Evolutionary conservation across 2,329 filamentous ascomycete genomes (phyloP), one percentile per base, ranked within the genome.

Genomic region (Colletotrichum tropicale): DNA sequence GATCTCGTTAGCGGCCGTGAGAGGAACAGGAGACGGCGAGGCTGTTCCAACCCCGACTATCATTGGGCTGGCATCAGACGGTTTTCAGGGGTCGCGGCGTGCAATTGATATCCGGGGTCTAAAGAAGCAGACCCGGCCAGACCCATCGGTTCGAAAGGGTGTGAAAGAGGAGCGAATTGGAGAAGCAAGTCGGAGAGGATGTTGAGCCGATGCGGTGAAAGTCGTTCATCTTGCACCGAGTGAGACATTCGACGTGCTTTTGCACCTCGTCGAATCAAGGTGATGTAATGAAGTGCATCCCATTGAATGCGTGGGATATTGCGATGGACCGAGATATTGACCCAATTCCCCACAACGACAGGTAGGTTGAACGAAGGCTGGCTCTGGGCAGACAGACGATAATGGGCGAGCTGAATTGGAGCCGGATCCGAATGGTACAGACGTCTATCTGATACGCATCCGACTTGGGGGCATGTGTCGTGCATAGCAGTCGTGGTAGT

Each of bases 401-500:
- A 28, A 60, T 58, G 26, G 13, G n/a, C 12, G 36, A 56, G 24
- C 52, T 38, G 65, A 58, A 28, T 34, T 66, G 61, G 48, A 32
- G 52, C 69, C 58, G 28, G 61, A 60, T 24, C 21, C 56, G 48
- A 43, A 15, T 32, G 21, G 21, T 43, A 24, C 68, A 66, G 24
- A 38, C 38, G 24, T 74, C 52, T 76, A 70, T 70, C 70, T 76
- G 76, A 70, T 26, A 69, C 74, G 69, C 38, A 55, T 65, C 70
- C 65, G 66, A 38, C 70, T 66, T 28, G 65, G 32, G 56, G 76
- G 74, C 62, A 66, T 70, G 74, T 69, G 74, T 70, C 66, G 76
- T 76, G 74, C 74, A 76, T 64, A 28, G 65, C 67, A 34, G 61
- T 74, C 61, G 28, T 70, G 48, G 68, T 38, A 64, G 55, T 60